Conservation (phyloP, 1,139 yeast genomes). For the Candida sanyaensis region DNA sequence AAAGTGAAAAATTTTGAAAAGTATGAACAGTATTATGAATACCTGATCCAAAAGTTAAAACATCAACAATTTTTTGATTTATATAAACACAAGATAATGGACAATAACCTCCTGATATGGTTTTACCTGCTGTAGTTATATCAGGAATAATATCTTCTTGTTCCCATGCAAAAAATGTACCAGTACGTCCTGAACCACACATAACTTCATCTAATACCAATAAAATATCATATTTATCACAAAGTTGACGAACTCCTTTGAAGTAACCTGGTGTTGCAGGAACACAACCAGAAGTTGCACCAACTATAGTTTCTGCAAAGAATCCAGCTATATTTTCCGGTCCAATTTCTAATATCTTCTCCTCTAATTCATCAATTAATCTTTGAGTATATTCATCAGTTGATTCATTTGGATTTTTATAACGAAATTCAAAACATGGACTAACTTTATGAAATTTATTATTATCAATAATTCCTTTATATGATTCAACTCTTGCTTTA, state of each 20-base stretch:
- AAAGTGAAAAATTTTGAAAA: slow-evolving; percentile 19
- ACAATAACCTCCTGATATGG: slow-evolving; percentile 19
- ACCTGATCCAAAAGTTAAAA: slow-evolving; percentile 15
- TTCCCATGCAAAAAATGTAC: slow-evolving; percentile 22
- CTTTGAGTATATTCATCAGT: slow-evolving; percentile 14
- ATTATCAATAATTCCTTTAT: slow-evolving; percentile 13
- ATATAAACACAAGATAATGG: slow-evolving; percentile 20
- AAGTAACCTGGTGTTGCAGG: slow-evolving; percentile 60
- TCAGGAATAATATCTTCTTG: slow-evolving; percentile 19
- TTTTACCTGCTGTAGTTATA: slow-evolving; percentile 20
- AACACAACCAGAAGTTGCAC: slow-evolving; percentile 59
- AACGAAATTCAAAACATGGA: slow-evolving; percentile 11
- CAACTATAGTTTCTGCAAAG: slow-evolving; percentile 57
- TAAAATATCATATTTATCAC: slow-evolving; percentile 60
- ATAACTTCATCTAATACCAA: slow-evolving; percentile 64
- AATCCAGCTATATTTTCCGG: slow-evolving; percentile 50
- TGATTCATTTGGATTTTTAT: slow-evolving; percentile 14
- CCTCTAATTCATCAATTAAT: slow-evolving; percentile 18
- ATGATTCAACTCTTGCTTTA: slow-evolving; percentile 17
- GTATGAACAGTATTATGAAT: slow-evolving; percentile 19
- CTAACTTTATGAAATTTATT: slow-evolving; percentile 17
- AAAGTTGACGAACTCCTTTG: slow-evolving; percentile 52
- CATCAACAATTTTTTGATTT: slow-evolving; percentile 16
- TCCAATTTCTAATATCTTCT: slow-evolving; percentile 17
- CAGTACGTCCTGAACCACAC: slow-evolving; percentile 62